Base-by-base conservation (phyloP, 2,329 filamentous ascomycete genomes). In the Colletotrichum somersetense region DNA sequence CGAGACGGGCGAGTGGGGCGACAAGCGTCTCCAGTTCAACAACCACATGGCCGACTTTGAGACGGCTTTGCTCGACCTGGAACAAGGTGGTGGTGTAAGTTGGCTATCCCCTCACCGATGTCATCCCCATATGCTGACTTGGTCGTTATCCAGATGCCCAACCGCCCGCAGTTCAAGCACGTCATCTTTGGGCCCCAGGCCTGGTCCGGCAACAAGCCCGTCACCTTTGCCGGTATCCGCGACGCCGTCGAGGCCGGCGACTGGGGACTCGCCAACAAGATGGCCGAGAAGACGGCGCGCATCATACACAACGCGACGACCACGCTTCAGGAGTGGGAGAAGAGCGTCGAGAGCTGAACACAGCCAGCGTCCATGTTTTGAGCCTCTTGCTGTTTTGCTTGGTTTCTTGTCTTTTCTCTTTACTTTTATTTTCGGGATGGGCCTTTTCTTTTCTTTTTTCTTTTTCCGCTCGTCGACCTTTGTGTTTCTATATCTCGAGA, bases 131-230 rank as follows among this genome's bases (percentile, higher is more conserved):
- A 23, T 35, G 16, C 58, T 72, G 33, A 75, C 67, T 62, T 70
- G 3, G 5, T 40, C 26, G 26, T 42, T 42, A 18, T 8, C 11
- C 67, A 95, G 92, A 88, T 97, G 5, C 93, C 93, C 50, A 94
- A 94, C 76, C 91, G 96, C 75, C 93, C 93, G 6, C 96, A 98
- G 82, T 99, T 95, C 87, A 97, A 97, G 81, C 96, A 98, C 81
- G 88, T 97, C 78, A 84, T 99, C 68, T 97, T 95, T 79, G 96
- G 93, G 1, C 96, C 96, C 0, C 89, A 94, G 77, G 85, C 89
- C 3, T 95, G 94, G 92, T 91, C 91, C 44, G 89, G 88, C 48
- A 89, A 91, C 75, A 88, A 92, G 33, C 64, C 65, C 50, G 74
- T 79, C 72, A 69, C 72, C 6, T 83, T 83, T 83, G 96, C 96